Evolutionary conservation across 768 basidiomycete species (phyloP).

Genomic region (Xanthoconium purpureum): DNA sequence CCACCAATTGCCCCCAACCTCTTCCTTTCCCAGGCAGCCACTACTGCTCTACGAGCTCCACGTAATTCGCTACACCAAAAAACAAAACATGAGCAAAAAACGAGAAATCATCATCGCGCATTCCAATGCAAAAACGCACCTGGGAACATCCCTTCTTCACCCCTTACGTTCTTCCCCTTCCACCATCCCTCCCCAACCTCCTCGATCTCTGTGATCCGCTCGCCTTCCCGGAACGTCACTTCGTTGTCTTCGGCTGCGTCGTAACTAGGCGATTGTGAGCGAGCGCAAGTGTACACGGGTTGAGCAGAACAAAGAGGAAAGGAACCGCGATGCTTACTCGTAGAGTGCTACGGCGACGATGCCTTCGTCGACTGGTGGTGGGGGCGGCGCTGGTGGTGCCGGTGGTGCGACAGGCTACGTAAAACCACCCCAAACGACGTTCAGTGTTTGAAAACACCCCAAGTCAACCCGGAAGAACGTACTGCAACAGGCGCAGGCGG

Average conservation of each 20-base stretch:
- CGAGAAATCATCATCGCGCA: background rate
- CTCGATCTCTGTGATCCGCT: slow-evolving; percentile 74
- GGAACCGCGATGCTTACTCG: slow-evolving; percentile 46
- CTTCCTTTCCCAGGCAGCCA: too few relatives aligned
- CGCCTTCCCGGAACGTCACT: slow-evolving; percentile 79
- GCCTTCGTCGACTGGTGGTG: slow-evolving; percentile 57
- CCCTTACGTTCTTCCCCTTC: slow-evolving; percentile 60
- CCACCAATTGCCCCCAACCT: too few relatives aligned
- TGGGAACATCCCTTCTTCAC: slow-evolving; percentile 70
- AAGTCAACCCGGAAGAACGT: slow-evolving; percentile 5
- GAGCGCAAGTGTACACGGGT: too few relatives aligned
- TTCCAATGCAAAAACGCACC: slow-evolving; percentile 37
- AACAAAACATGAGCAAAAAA: background rate
- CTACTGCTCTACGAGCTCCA: slow-evolving; percentile 13
- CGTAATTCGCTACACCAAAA: slow-evolving; percentile 14
- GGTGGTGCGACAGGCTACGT: slow-evolving; percentile 33
- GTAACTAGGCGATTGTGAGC: slow-evolving; percentile 49
- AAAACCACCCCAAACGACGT: background rate
- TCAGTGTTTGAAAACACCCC: background rate
- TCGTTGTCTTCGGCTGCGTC: slow-evolving; percentile 93
- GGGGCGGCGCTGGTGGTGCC: slow-evolving; percentile 38
- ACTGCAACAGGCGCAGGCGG: slow-evolving; percentile 48
- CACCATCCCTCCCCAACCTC: slow-evolving; percentile 89
- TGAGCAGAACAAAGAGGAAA: background rate
- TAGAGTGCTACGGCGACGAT: slow-evolving; percentile 63